Base-by-base conservation (phyloP, 257 asterid genomes). In the Solanum bulbocastanum region DNA sequence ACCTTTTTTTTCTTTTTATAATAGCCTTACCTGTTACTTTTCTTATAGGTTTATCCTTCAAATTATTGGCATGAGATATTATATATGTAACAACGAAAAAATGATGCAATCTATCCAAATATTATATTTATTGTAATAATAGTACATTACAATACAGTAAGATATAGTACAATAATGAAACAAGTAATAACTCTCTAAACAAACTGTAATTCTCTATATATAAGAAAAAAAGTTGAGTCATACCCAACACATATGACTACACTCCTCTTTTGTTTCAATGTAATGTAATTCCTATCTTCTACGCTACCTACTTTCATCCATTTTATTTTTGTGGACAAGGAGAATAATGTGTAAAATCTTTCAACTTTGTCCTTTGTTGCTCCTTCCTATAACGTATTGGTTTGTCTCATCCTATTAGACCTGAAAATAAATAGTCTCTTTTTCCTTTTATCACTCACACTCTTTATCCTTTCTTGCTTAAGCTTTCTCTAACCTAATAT, bases 191-290 rank as follows among this genome's bases (percentile, higher is more conserved):
- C 15, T 5, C 27, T 62, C 32, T n/a, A 62, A n/a, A 62, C 15
- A 23, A 62, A 62, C 20, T 66, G 4, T n/a, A 32, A 85, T 66
- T 66, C 60, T 66, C 36, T 46, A 39, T n/a, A 32, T 52, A 52
- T 52, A 52, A 52, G 62, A 30, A 25, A 37, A n/a, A 83, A 56
- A 1, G 3, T 65, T 37, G 37, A 90, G 93, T 92, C 93, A 39
- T 36, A 82, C 89, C 91, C 88, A 84, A 87, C 73, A 36, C 73
- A 88, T 44, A 68, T 25, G 71, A 65, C 71, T 62, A 62, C 7
- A 62, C 32, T 62, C 8, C 71, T 33, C 33, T 62, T 65, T 65
- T n/a, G 16, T 65, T 65, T 65, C 71, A 65, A n/a, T n/a, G 71
- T 10, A 23, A 62, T 15, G 46, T 84, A 68, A 74, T 89, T 76